Base-by-base conservation (phyloP, 75 land plant genomes). In the Isoetes taiwanensis region DNA sequence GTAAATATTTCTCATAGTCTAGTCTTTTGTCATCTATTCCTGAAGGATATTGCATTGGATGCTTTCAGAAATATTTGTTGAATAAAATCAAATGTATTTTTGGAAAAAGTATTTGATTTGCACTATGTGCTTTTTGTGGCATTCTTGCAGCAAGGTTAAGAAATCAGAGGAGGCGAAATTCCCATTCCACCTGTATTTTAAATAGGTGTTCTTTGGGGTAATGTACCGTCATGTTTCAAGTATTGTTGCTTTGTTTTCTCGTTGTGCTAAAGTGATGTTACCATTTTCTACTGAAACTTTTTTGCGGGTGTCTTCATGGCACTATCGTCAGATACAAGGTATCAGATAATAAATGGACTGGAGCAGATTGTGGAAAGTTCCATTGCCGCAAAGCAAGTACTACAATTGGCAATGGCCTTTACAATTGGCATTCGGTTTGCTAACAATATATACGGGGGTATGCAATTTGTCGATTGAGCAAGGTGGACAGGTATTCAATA, bases 381-480 rank as follows among this genome's bases (percentile, higher is more conserved):
- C 8, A 69, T 80, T 3, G 17, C 83, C 11, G 81, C 80, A 0
- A 78, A 77, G 60, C 66, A 67, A 43, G 64, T 80, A 40, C 97
- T 93, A 0, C 64, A 72, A 0, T 54, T 86, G 53, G 93, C 97
- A 6, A 62, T 86, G 73, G 97, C 88, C 23, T 90, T 90, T 76
- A 90, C 97, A 4, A 78, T 90, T 38, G 84, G 97, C 0, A 72
- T 90, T 9, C 75, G 97, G 9, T 80, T 90, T 54, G 87, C 85
- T 52, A 90, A 90, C 71, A 90, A 90, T 34, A 60, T 80, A 3
- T 90, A 82, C 68, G 93, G 87, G 14, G 97, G 91, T 2, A 83
- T 85, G 87, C 93, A 90, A 60, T 90, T 90, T 64, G 93, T 90
- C 0, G 97, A 90, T 64, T 90, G 93, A 87, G 97, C 97, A 14